Evolutionary conservation across 2,329 filamentous ascomycete species (phyloP).

Genomic region (Fusarium palustre): DNA sequence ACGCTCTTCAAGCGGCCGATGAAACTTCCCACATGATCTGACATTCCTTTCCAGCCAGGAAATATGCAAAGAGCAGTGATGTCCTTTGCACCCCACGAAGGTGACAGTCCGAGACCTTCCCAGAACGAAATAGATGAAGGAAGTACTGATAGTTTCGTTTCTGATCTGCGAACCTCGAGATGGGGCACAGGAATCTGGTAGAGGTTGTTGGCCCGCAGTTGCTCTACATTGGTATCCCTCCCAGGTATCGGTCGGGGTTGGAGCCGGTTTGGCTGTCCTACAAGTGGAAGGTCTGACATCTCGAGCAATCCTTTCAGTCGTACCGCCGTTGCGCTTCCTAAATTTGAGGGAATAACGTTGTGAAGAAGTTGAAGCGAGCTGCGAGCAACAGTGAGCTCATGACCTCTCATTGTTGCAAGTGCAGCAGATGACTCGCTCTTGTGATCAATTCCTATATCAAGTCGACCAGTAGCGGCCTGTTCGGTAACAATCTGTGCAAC

Average conservation of each 20-base stretch:
- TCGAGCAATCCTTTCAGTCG: constrained; percentile 64
- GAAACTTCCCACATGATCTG: constrained; percentile 71
- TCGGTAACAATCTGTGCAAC: constrained; percentile 79
- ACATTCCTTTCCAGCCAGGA: constrained; percentile 72
- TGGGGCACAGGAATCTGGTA: constrained; percentile 76
- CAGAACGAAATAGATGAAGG: constrained; percentile 82
- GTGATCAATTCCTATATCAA: constrained; percentile 52
- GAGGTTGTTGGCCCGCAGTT: constrained; percentile 63
- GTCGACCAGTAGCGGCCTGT: constrained; percentile 69
- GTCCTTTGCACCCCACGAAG: constrained; percentile 77
- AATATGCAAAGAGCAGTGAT: constrained; percentile 77
- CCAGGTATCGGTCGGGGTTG: constrained; percentile 61
- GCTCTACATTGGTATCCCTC: constrained; percentile 57
- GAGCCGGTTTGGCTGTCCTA: constrained; percentile 64
- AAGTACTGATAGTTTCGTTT: constrained; percentile 76
- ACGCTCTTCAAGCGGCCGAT: constrained; percentile 74
- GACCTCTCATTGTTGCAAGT: constrained; percentile 52
- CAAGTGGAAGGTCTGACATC: constrained; percentile 66
- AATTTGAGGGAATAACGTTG: constrained; percentile 57
- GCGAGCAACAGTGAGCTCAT: constrained; percentile 59
- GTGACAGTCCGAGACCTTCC: constrained; percentile 82
- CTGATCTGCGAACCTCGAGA: constrained; percentile 77
- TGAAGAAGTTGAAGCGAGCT: constrained; percentile 63
- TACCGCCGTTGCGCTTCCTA: constrained; percentile 57
- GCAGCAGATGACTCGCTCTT: constrained; percentile 33